These are phyloP conservation scores for Cladophialophora yegresii DNA, from an alignment of 2,329 filamentous ascomycete species.

Conservation along the genomic window DNA sequence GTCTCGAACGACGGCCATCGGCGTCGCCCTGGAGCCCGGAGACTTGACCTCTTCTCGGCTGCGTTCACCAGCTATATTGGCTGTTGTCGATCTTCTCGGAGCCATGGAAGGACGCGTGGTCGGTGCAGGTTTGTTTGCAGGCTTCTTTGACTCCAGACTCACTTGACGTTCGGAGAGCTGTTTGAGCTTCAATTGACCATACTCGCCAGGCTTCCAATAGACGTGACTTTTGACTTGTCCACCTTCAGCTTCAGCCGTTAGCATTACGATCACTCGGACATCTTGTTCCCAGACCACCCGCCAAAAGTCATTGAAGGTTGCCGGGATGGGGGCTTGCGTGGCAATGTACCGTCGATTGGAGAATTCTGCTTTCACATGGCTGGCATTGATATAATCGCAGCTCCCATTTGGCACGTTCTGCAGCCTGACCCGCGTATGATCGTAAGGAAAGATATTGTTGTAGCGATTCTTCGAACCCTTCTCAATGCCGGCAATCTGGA, in stretches of 20 bases:
- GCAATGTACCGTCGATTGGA: conserved; percentile 95
- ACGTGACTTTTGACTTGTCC: conserved; percentile 93
- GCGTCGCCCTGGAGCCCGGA: conserved; percentile 54
- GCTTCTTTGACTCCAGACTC: conserved; percentile 65
- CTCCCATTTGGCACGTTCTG: conserved; percentile 65
- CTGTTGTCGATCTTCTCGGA: conserved; percentile 43
- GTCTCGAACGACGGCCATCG: conserved; percentile 80
- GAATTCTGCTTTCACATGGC: conserved; percentile 73
- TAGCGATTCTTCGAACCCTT: conserved; percentile 95
- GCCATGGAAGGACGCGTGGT: conserved; percentile 43
- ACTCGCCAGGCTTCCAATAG: conserved; percentile 82
- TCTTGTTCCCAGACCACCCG: conserved; percentile 97
- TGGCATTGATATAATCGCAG: conserved; percentile 97
- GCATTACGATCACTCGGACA: conserved; percentile 90
- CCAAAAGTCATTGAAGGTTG: conserved; percentile 97
- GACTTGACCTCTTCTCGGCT: conserved; percentile 38
- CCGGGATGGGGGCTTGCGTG: conserved; percentile 87
- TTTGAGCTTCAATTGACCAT: conserved; percentile 74
- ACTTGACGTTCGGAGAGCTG: conserved; percentile 79
- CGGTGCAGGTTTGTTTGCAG: conserved; percentile 45
- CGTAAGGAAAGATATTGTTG: conserved; percentile 96
- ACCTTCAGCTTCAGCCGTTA: conserved; percentile 91
- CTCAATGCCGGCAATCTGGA: conserved; percentile 88
- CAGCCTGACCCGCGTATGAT: conserved; percentile 84
- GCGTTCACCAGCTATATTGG: conserved; percentile 33